These are phyloP conservation scores for Drechslerella dactyloides DNA, from an alignment of 2,329 filamentous ascomycete species.

Conservation along the genomic window DNA sequence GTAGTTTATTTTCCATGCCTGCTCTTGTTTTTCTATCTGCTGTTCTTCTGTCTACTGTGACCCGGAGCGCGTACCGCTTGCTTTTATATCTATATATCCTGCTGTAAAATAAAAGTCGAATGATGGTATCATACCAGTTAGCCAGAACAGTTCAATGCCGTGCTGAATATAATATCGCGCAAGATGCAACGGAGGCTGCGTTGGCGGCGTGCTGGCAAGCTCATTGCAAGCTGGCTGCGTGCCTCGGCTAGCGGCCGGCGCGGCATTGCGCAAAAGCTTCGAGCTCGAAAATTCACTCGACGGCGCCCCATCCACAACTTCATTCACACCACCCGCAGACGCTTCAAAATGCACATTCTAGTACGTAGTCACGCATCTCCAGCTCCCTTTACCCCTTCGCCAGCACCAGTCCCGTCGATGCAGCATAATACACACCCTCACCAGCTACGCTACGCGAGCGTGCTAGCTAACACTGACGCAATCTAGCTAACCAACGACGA, in stretches of 20 bases:
- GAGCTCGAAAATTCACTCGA: constrained; percentile 40
- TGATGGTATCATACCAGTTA: not conserved
- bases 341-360: constrained; percentile 33
- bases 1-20: constrained; percentile 7
- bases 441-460: too few relatives aligned
- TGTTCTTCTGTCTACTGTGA: not conserved
- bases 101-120: constrained; percentile 1
- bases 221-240: too few relatives aligned
- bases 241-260: too few relatives aligned
- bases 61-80: not conserved
- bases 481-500: constrained; percentile 73
- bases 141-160: too few relatives aligned
- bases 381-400: not conserved
- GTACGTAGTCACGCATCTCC: constrained; percentile 11
- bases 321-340: too few relatives aligned
- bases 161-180: constrained; percentile 20
- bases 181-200: not conserved
- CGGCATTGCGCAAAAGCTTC: too few relatives aligned
- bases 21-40: not conserved
- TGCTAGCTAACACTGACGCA: constrained; percentile 14
- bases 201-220: too few relatives aligned
- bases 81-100: too few relatives aligned
- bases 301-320: not conserved
- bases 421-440: too few relatives aligned
- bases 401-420: not conserved